Evolutionary conservation across 2,329 filamentous ascomycete species (phyloP).

Genomic region (Botrytis galanthina): DNA sequence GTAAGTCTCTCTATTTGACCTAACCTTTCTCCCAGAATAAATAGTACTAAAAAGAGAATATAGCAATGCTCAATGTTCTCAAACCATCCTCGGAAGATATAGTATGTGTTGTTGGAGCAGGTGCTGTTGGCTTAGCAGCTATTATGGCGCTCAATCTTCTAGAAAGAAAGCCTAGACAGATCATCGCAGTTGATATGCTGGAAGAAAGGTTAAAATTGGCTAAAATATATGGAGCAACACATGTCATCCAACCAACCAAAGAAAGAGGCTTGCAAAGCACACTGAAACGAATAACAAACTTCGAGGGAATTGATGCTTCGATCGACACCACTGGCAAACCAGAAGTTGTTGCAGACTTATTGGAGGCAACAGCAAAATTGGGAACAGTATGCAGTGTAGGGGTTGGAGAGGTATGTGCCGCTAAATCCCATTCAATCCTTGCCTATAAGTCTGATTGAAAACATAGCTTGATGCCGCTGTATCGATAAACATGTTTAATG

Average conservation of each 20-base stretch:
- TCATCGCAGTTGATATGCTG: conserved; percentile 49
- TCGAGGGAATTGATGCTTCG: conserved; percentile 24
- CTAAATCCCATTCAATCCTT: too few relatives aligned
- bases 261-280: conserved; percentile 21
- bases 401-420: conserved; percentile 25
- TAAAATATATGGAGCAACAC: conserved; percentile 43
- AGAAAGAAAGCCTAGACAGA: conserved; percentile 24
- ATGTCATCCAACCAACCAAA: conserved; percentile 26
- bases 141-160: conserved; percentile 41
- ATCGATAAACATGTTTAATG: conserved; percentile 25
- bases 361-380: conserved; percentile 26
- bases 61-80: conserved; percentile 41
- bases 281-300: conserved; percentile 23
- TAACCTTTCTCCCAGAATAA: too few relatives aligned
- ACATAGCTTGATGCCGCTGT: conserved; percentile 21
- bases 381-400: conserved; percentile 29
- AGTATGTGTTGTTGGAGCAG: conserved; percentile 42
- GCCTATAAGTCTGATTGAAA: background rate
- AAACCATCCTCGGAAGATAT: conserved; percentile 33
- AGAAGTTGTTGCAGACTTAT: conserved; percentile 22
- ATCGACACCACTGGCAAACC: conserved; percentile 28
- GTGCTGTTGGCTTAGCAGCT: conserved; percentile 44
- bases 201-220: conserved; percentile 44
- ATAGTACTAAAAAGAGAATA: background rate
- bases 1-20: background rate